Percentiles rank a stretch among this genome's conserved stretches.
phyloP scores from a whole-genome alignment of 1,284 basidiomycete species.

The Lentinula novae-zelandiae region DNA sequence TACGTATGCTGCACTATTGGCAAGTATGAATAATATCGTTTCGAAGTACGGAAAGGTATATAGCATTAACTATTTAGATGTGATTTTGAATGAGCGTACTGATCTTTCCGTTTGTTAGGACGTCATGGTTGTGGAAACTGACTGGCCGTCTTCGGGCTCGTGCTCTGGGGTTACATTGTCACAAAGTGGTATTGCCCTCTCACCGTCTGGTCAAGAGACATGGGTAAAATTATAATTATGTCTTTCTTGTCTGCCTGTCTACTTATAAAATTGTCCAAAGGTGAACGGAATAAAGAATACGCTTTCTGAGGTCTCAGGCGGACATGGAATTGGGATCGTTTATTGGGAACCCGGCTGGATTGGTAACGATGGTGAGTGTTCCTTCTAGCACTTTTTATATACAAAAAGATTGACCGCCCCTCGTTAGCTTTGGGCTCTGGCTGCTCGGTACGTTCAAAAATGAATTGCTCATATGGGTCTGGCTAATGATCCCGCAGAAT shows the following conservation, averaged over 20 bases:
- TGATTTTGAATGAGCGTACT: neutral
- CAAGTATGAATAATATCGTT: slow-evolving; percentile 47
- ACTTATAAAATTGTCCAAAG: neutral
- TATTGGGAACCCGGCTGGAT: slow-evolving; percentile 69
- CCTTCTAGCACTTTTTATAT: neutral
- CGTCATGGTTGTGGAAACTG: slow-evolving; percentile 60
- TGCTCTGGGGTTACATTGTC: slow-evolving; percentile 48
- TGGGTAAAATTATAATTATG: slow-evolving; percentile 34
- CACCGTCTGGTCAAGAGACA: slow-evolving; percentile 47
- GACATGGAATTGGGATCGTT: slow-evolving; percentile 43
- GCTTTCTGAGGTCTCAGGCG: slow-evolving; percentile 40
- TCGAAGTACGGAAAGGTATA: slow-evolving; percentile 47
- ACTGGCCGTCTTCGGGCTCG: slow-evolving; percentile 46
- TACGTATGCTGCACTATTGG: slow-evolving; percentile 44
- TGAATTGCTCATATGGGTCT: neutral
- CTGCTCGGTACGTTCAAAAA: slow-evolving; percentile 42
- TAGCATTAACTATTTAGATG: neutral
- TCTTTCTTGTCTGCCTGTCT: neutral
- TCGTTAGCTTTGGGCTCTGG: slow-evolving; percentile 38
- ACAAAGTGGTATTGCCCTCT: slow-evolving; percentile 42
- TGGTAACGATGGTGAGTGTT: slow-evolving; percentile 41
- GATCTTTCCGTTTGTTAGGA: slow-evolving; percentile 26
- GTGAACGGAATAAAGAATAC: slow-evolving; percentile 42
- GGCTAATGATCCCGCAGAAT: slow-evolving; percentile 23
- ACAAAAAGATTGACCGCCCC: neutral